Conservation (phyloP, 768 basidiomycete species). For the Boletus vermiculosoides region DNA sequence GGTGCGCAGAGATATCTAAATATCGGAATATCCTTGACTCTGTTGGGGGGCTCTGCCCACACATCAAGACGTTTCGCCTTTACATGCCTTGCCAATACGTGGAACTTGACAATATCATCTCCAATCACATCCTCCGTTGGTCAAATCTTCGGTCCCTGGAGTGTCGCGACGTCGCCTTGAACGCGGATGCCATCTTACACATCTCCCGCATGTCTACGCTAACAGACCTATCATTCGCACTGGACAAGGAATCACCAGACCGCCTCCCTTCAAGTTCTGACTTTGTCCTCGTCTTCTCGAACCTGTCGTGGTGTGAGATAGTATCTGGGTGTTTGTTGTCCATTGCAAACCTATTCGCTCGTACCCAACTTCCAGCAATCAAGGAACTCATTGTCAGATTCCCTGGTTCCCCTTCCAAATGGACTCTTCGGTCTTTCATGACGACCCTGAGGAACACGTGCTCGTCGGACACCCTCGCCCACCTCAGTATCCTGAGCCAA, state of each 20-base stretch:
- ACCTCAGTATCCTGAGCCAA: constrained; percentile 3
- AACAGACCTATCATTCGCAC: not conserved
- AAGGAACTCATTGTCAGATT: not conserved
- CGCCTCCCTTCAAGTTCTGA: not conserved
- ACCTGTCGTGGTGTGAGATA: constrained; percentile 1
- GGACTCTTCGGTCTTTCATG: not conserved
- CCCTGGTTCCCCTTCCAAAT: not conserved
- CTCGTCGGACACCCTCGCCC: not conserved
- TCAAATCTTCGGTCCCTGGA: not conserved
- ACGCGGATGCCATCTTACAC: too few species aligned
- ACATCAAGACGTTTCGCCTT: not conserved
- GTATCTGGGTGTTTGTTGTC: not conserved
- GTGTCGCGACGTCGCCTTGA: too few species aligned
- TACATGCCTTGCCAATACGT: not conserved
- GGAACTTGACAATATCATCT: not conserved
- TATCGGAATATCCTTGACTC: not conserved
- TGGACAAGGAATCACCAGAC: not conserved
- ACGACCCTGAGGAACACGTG: not conserved
- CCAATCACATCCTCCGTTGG: not conserved
- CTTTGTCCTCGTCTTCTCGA: too few species aligned
- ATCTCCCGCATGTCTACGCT: too few species aligned
- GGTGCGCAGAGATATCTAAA: not conserved
- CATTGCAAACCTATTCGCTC: not conserved
- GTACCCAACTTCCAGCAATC: not conserved
- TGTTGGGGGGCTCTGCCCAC: not conserved